Evolutionary conservation across 83 land plant species (phyloP).

Genomic region (Picea abies): DNA sequence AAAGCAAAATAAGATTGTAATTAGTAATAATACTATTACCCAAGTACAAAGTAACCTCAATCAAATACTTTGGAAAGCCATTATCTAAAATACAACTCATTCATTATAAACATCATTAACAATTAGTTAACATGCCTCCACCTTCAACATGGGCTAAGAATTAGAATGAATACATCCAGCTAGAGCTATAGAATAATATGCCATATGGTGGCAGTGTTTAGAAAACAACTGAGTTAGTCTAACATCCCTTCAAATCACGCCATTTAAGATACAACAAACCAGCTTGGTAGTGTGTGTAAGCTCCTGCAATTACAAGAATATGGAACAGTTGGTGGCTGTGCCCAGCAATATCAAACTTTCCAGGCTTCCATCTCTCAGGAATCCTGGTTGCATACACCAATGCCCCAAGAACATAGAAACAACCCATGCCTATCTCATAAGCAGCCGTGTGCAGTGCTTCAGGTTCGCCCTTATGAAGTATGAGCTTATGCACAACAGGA

Average conservation of each 20-base stretch:
- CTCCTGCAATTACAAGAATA: constrained; percentile 93
- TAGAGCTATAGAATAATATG: too few species aligned
- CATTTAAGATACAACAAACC: constrained; percentile 83
- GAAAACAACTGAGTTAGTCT: background rate
- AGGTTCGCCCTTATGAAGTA: constrained; percentile 62
- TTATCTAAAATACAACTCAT: too few species aligned
- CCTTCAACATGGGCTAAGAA: too few species aligned
- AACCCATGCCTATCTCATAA: constrained; percentile 87
- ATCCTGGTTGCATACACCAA: constrained; percentile 82
- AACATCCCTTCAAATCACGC: constrained; percentile 83
- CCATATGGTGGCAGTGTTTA: too few species aligned
- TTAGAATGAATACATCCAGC: too few species aligned
- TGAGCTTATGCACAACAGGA: constrained; percentile 77
- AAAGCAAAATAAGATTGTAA: too few species aligned
- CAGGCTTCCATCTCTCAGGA: constrained; percentile 96
- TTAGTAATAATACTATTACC: too few species aligned
- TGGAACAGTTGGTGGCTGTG: constrained; percentile 97
- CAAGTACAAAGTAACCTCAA: too few species aligned
- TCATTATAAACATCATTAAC: too few species aligned
- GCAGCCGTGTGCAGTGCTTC: constrained; percentile 66
- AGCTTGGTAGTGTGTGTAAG: constrained; percentile 85
- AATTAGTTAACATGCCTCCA: too few species aligned
- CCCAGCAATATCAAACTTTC: constrained; percentile 92
- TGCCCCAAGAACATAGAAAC: constrained; percentile 77
- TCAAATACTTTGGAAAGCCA: too few species aligned